These are phyloP conservation scores for Coniochaeta sp. DNA, from an alignment of 2,329 filamentous ascomycete species.

Conservation along the genomic window DNA sequence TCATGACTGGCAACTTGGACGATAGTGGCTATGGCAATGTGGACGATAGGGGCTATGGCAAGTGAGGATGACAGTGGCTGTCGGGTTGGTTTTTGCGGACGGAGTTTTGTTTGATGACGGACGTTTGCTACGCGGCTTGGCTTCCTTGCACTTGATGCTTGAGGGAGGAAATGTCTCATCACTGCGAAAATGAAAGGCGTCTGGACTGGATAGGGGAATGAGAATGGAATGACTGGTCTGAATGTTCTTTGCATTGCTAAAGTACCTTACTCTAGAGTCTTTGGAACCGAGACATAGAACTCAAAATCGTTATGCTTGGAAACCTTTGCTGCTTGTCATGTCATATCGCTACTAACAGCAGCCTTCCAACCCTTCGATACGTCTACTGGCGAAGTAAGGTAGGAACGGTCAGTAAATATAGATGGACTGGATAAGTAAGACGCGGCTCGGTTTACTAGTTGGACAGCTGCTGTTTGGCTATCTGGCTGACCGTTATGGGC, in stretches of 20 bases:
- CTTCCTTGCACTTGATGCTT: neutral
- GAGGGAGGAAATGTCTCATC: neutral
- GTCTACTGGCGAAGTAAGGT: too few species aligned
- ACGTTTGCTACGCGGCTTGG: neutral
- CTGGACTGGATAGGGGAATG: neutral
- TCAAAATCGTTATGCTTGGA: neutral
- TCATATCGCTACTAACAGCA: too few species aligned
- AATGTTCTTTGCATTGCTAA: neutral
- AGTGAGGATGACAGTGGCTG: neutral
- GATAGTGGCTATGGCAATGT: too few species aligned
- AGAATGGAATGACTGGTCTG: neutral
- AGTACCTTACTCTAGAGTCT: neutral
- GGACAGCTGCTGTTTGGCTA: slow-evolving; percentile 47
- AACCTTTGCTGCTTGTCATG: too few species aligned
- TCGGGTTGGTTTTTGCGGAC: neutral
- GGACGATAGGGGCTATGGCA: too few species aligned
- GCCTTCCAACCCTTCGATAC: too few species aligned
- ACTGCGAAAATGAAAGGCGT: neutral
- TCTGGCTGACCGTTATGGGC: slow-evolving; percentile 45
- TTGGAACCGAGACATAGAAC: neutral
- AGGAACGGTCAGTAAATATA: too few species aligned
- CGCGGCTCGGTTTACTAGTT: slow-evolving; percentile 30
- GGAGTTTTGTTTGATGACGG: neutral
- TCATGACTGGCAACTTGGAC: too few species aligned
- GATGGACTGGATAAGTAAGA: too few species aligned